These are phyloP conservation scores for Rhizophagus clarus DNA, from an alignment of 192 early-diverging fungal species.

Conservation along the genomic window DNA sequence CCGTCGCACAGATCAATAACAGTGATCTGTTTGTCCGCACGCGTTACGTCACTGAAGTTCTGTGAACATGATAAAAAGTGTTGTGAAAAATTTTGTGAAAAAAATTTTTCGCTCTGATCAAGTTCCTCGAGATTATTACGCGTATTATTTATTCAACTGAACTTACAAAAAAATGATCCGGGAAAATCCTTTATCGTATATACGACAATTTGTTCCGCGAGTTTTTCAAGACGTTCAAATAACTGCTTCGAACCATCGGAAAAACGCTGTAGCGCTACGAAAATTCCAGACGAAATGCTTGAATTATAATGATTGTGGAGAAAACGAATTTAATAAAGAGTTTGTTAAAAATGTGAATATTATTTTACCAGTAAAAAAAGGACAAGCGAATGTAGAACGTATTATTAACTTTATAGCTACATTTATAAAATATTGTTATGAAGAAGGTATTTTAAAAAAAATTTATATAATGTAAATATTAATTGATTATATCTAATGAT, in stretches of 20 bases:
- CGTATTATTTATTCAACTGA: too few relatives aligned
- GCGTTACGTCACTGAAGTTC: too few relatives aligned
- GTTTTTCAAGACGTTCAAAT: conserved; percentile 80
- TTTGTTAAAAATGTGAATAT: conserved; percentile 81
- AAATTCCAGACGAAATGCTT: conserved; percentile 70
- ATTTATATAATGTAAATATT: too few relatives aligned
- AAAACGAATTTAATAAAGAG: conserved; percentile 73
- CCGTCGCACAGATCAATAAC: too few relatives aligned
- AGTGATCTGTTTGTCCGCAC: too few relatives aligned
- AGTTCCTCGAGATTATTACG: too few relatives aligned
- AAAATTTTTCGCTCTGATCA: too few relatives aligned
- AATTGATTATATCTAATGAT: not conserved
- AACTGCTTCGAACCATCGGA: conserved; percentile 65
- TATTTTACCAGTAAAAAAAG: conserved; percentile 73
- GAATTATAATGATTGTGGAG: conserved; percentile 40
- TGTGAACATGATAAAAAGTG: too few relatives aligned
- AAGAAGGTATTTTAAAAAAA: conserved; percentile 51
- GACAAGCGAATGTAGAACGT: conserved; percentile 69
- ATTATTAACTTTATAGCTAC: conserved; percentile 73
- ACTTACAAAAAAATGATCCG: not conserved
- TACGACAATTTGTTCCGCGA: not conserved
- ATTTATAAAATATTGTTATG: conserved; percentile 71
- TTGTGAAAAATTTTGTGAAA: too few relatives aligned
- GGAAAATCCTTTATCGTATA: not conserved
- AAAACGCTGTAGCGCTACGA: conserved; percentile 70